These are phyloP conservation scores for Aureococcus anophagefferens DNA, from an alignment of 108 stramenopile genomes.

Conservation along the genomic window DNA sequence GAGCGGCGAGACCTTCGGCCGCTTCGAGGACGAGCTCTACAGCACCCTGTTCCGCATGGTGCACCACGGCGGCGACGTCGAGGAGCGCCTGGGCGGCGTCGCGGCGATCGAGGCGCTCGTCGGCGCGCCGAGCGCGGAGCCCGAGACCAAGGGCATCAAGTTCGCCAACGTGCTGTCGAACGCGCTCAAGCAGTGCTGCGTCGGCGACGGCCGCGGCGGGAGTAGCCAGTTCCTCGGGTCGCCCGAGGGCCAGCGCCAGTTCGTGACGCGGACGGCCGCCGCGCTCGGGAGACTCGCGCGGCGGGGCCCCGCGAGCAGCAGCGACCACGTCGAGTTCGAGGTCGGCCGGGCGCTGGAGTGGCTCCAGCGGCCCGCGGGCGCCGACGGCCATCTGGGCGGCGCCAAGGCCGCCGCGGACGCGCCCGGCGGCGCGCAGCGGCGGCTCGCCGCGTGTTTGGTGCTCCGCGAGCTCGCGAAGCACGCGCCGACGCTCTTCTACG, in stretches of 20 bases:
- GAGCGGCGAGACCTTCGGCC: neutral
- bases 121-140: slow-evolving; percentile 61
- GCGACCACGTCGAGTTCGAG: slow-evolving; percentile 83
- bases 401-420: too few species aligned
- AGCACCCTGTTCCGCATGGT: neutral
- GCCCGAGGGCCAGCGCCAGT: slow-evolving; percentile 62
- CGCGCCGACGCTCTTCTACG: slow-evolving; percentile 81
- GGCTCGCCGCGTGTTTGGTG: slow-evolving; percentile 73
- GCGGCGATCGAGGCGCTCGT: slow-evolving; percentile 66
- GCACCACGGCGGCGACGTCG: neutral
- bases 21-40: neutral
- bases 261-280: slow-evolving; percentile 61
- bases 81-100: slow-evolving; percentile 64
- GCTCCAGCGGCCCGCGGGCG: too few species aligned
- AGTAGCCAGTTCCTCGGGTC: slow-evolving; percentile 42
- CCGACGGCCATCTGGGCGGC: too few species aligned
- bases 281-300: slow-evolving; percentile 82
- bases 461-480: slow-evolving; percentile 74
- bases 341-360: slow-evolving; percentile 79
- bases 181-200: slow-evolving; percentile 27
- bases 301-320: slow-evolving; percentile 50
- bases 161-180: slow-evolving; percentile 76
- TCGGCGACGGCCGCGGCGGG: neutral
- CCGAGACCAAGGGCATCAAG: slow-evolving; percentile 72
- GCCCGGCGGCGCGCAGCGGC: slow-evolving; percentile 18